phyloP scores from a whole-genome alignment of 2,329 filamentous ascomycete species.

The Clarireedia hainanense region DNA sequence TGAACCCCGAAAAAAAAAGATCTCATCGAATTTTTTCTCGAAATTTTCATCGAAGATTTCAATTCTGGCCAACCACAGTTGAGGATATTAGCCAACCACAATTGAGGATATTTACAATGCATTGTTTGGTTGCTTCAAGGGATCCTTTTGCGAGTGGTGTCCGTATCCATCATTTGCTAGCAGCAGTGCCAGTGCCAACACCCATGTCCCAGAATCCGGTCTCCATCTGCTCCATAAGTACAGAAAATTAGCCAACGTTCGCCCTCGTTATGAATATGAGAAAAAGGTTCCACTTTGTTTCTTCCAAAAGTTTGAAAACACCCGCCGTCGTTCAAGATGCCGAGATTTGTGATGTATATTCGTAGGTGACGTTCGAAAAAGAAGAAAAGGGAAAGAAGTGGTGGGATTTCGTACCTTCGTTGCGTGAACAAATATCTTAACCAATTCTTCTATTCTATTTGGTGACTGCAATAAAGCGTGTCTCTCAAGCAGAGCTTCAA shows the following conservation, averaged over 20 bases:
- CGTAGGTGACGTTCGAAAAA: background rate
- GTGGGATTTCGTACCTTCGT: constrained; percentile 54
- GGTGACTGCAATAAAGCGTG: constrained; percentile 67
- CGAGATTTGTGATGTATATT: too few species aligned
- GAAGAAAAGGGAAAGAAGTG: background rate
- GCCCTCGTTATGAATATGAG: background rate
- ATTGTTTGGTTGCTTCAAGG: too few species aligned
- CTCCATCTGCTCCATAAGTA: constrained; percentile 48
- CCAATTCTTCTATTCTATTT: constrained; percentile 69
- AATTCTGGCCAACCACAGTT: too few species aligned
- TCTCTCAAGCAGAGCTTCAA: constrained; percentile 63
- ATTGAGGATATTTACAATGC: too few species aligned
- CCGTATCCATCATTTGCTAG: too few species aligned
- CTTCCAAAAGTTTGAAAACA: background rate
- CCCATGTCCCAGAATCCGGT: constrained; percentile 71
- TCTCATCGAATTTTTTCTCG: background rate
- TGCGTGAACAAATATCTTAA: constrained; percentile 79
- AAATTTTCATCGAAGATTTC: background rate
- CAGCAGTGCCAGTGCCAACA: background rate
- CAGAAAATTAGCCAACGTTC: background rate
- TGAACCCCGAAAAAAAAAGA: background rate
- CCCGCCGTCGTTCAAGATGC: too few species aligned
- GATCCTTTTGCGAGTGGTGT: too few species aligned
- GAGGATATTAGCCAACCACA: too few species aligned
- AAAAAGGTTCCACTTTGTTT: background rate